Evolutionary conservation across 306 rosid genomes (phyloP), one percentile per base, ranked within the genome.

Genomic region (Trichosanthes truncata): DNA sequence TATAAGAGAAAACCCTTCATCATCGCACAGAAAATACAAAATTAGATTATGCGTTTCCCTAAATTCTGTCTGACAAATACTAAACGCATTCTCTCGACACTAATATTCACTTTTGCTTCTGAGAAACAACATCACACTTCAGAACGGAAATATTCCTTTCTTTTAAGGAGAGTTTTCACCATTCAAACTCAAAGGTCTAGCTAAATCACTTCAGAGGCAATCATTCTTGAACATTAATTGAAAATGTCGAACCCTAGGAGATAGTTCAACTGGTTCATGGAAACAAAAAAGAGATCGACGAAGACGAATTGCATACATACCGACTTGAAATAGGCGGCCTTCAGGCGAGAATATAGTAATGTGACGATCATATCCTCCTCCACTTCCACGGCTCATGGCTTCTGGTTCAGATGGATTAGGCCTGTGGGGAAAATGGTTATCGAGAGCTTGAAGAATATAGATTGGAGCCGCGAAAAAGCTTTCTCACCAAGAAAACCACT

Each of bases 281-380:
- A 78, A 78, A 78, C 43, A 60, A 15, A 35, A 72, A 69, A 4
- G 21, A 45, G 73, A 62, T 36, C 60, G 56, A 33, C 45, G 73
- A 57, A 10, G 46, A 8, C 26, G 78, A 48, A 43, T 46, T 20
- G 40, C 31, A 25, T 14, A 55, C 88, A 48, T 83, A 87, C 90
- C 90, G 36, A 87, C 90, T 87, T 87, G 99, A 74, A 96, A 96
- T 51, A 96, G 92, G 74, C 99, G 99, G 4, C 99, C 99, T 75
- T 96, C 99, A 0, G 99, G 99, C 11, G 99, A 96, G 94, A 95
- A 96, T 69, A 96, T 96, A 20, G 99, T 96, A 83, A 96, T 96
- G 82, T 96, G 99, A 56, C 99, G 98, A 63, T 96, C 98, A 49
- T 96, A 96, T 20, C 99, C 98, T 12, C 97, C 99, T 83, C 99